Percentiles rank a stretch among this genome's conserved stretches.
phyloP scores from a whole-genome alignment of 495 filamentous ascomycete genomes.

The Niebla homalea region DNA sequence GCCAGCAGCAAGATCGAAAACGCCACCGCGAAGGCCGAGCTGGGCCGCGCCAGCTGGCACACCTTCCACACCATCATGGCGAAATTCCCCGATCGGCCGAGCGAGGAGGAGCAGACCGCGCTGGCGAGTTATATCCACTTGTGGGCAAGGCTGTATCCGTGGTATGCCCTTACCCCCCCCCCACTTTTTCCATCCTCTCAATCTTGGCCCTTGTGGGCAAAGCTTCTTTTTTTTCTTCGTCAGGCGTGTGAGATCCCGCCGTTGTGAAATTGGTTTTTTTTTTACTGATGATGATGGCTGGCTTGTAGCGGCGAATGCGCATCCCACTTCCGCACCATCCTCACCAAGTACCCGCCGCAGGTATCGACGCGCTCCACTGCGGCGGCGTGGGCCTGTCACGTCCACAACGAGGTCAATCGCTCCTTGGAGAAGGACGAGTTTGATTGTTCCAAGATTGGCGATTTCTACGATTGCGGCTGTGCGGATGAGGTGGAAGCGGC shows the following conservation, averaged over 20 bases:
- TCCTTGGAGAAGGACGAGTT: conserved; percentile 69
- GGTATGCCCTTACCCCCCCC: conserved; percentile 28
- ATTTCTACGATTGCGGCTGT: conserved; percentile 94
- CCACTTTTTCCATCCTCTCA: background rate
- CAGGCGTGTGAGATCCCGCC: no score
- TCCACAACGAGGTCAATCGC: conserved; percentile 91
- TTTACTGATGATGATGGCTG: conserved; percentile 1
- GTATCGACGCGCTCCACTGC: conserved; percentile 71
- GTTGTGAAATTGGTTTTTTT: no score
- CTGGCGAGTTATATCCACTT: conserved; percentile 76
- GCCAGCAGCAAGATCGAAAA: conserved; percentile 77
- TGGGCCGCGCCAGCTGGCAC: conserved; percentile 82
- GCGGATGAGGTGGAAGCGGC: conserved; percentile 49
- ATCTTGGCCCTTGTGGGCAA: background rate
- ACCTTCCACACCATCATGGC: conserved; percentile 93
- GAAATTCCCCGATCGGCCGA: conserved; percentile 78
- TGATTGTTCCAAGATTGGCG: conserved; percentile 79
- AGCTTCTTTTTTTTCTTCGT: no score
- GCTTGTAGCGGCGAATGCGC: conserved; percentile 75
- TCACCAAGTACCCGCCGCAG: conserved; percentile 81
- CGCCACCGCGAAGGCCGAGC: conserved; percentile 79
- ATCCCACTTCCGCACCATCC: conserved; percentile 70
- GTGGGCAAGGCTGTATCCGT: conserved; percentile 85
- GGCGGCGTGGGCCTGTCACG: conserved; percentile 82
- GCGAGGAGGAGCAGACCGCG: conserved; percentile 68